These are phyloP conservation scores for Zygosaccharomyces pseudobailii DNA, from an alignment of 1,139 yeast genomes.

Conservation along the genomic window DNA sequence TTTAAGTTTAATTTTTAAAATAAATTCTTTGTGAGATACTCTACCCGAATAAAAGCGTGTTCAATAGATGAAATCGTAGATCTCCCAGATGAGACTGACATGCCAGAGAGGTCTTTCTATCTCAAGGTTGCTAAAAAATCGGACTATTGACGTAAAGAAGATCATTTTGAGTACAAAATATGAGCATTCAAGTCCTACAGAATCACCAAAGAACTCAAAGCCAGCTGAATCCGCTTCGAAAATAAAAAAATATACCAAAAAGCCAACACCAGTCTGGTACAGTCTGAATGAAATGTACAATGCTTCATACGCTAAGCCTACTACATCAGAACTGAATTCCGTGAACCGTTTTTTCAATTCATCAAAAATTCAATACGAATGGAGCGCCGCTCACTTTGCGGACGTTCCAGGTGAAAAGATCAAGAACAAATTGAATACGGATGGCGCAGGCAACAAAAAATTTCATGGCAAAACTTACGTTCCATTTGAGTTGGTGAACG, in stretches of 20 bases:
- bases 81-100: neutral
- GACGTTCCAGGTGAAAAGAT: conserved; percentile 57
- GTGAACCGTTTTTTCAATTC: conserved; percentile 42
- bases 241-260: neutral
- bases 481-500: conserved; percentile 26
- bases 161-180: conserved; percentile 12
- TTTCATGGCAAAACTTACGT: conserved; percentile 25
- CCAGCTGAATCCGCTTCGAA: neutral
- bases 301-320: conserved; percentile 36
- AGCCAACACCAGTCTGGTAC: conserved; percentile 13
- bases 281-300: conserved; percentile 16
- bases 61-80: neutral
- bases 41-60: neutral
- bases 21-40: neutral
- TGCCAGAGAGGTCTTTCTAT: conserved; percentile 1
- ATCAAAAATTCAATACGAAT: conserved; percentile 46
- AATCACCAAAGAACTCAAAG: neutral
- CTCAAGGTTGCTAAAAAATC: neutral
- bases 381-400: conserved; percentile 51
- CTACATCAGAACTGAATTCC: conserved; percentile 32
- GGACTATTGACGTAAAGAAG: conserved; percentile 5
- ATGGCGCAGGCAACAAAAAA: conserved; percentile 13
- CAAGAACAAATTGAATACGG: conserved; percentile 25
- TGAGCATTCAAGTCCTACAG: neutral
- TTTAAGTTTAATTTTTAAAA: no score